Conservation (phyloP, 2,329 filamentous ascomycete genomes). For the Fusarium chuoi region DNA sequence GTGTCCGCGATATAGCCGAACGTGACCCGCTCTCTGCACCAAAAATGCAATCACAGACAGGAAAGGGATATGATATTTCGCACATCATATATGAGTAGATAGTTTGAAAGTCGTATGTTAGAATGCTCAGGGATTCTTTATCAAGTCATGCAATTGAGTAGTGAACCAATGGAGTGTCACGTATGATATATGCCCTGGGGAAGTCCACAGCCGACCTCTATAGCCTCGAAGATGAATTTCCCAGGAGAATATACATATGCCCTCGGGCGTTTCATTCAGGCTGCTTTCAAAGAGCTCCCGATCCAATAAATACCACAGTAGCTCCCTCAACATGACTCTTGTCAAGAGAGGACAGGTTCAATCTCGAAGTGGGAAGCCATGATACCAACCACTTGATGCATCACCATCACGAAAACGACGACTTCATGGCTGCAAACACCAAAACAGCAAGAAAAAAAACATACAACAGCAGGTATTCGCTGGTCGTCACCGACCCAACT, state of each 20-base stretch:
- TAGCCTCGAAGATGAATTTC: too few relatives aligned
- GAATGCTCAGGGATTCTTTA: neutral
- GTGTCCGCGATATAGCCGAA: neutral
- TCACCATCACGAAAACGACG: neutral
- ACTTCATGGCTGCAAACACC: neutral
- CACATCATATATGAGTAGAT: too few relatives aligned
- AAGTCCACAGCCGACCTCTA: neutral
- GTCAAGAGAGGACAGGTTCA: too few relatives aligned
- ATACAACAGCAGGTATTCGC: constrained; percentile 31
- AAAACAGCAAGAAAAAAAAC: neutral
- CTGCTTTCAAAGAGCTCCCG: too few relatives aligned
- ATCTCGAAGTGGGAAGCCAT: neutral
- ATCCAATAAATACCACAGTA: neutral
- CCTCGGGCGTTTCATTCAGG: neutral
- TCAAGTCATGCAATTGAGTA: neutral
- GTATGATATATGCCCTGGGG: neutral
- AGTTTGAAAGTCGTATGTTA: neutral
- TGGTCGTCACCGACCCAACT: constrained; percentile 17
- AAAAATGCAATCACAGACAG: neutral
- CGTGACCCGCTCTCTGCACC: neutral
- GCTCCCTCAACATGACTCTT: neutral
- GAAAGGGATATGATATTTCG: neutral
- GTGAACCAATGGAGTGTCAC: neutral
- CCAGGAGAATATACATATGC: too few relatives aligned
- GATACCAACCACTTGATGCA: neutral